Evolutionary conservation across 345 rosid genomes (phyloP).

Genomic region (Acer campestre): DNA sequence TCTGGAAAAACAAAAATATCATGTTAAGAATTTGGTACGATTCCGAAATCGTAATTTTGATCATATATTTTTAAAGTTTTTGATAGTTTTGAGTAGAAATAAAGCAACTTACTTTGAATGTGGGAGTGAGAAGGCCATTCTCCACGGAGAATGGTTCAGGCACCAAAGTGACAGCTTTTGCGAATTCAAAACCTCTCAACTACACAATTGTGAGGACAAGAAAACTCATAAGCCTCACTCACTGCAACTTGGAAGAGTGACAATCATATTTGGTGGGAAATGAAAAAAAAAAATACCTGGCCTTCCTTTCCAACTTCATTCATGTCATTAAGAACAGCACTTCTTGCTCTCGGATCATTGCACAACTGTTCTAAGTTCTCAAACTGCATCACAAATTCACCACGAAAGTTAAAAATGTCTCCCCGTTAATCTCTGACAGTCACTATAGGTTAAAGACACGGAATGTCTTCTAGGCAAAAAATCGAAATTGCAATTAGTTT

Average conservation of each 20-base stretch:
- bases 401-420: not conserved
- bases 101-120: conserved; percentile 63
- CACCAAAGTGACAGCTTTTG: conserved; percentile 81
- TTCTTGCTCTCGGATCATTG: conserved; percentile 58
- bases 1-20: conserved; percentile 34
- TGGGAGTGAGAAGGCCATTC: conserved; percentile 84
- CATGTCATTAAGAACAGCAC: conserved; percentile 79
- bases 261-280: not conserved
- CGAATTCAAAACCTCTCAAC: conserved; percentile 78
- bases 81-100: not conserved
- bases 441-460: not conserved
- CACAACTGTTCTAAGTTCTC: conserved; percentile 66
- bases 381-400: conserved; percentile 39
- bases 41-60: not conserved
- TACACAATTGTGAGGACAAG: conserved; percentile 20
- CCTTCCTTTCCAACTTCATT: conserved; percentile 66
- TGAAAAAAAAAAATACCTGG: conserved; percentile 42
- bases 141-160: conserved; percentile 75
- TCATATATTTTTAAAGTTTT: not conserved
- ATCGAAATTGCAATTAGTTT: not conserved
- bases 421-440: not conserved
- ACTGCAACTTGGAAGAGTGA: not conserved
- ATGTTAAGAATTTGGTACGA: not conserved
- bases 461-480: not conserved
- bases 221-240: not conserved